Percentiles rank a stretch among this genome's conserved stretches.
phyloP scores from a whole-genome alignment of 208 protist species.

The Trypanosoma rangeli region DNA sequence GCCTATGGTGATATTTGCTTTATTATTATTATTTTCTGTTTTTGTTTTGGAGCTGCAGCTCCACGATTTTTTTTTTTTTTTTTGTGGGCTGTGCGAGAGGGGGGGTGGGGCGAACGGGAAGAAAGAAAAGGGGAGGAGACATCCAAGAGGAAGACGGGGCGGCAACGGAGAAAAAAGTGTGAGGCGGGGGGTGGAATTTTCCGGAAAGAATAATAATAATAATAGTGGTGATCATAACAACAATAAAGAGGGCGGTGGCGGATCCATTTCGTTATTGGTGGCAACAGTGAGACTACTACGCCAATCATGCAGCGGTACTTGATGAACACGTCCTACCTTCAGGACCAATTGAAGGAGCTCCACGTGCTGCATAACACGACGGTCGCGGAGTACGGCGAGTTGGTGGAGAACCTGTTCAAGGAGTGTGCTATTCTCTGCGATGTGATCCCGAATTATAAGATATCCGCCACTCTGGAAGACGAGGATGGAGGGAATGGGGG shows the following conservation, averaged over 20 bases:
- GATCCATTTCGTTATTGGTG: not conserved
- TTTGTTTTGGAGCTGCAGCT: not conserved
- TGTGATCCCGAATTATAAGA: slow-evolving; percentile 88
- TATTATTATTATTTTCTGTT: not conserved
- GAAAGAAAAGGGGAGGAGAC: not conserved
- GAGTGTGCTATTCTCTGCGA: slow-evolving; percentile 88
- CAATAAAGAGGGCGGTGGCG: not conserved
- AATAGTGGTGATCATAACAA: not conserved
- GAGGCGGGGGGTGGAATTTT: not conserved
- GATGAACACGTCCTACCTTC: slow-evolving; percentile 93
- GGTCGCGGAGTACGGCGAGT: slow-evolving; percentile 77
- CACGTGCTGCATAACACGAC: slow-evolving; percentile 81
- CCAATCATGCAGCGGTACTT: slow-evolving; percentile 87
- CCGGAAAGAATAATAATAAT: not conserved
- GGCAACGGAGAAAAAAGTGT: not conserved
- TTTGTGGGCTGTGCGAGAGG: not conserved
- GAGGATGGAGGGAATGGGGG: slow-evolving; percentile 76
- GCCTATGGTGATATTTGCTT: not conserved
- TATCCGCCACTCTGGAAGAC: slow-evolving; percentile 72
- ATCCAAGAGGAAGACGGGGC: not conserved
- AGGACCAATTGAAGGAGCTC: slow-evolving; percentile 77
- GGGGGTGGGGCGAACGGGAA: not conserved
- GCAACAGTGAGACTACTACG: too few relatives aligned
- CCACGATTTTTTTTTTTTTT: not conserved
- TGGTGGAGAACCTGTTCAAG: slow-evolving; percentile 85